A percentile compares a stretch with the other conserved stretches of the same genome.
These are phyloP conservation scores for Micractinium sp. DNA, from an alignment of 139 green algal genomes.

Conservation along the genomic window DNA sequence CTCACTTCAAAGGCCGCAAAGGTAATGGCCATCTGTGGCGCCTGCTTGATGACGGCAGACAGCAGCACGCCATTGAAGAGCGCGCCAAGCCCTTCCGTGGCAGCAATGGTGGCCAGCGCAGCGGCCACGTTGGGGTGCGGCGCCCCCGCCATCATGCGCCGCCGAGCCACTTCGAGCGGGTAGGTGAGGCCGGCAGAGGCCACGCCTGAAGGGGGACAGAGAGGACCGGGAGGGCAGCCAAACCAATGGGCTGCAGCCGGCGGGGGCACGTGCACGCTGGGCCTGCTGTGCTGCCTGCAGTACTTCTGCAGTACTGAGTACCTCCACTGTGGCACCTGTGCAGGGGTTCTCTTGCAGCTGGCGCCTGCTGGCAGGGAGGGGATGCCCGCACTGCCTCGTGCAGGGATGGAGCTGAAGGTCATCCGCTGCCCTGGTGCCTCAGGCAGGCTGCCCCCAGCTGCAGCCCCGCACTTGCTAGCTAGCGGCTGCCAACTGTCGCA, in stretches of 20 bases:
- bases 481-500: no score
- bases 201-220: conserved; percentile 21
- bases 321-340: no score
- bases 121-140: conserved; percentile 15
- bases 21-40: conserved; percentile 45
- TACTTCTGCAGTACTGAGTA: no score
- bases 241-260: no score
- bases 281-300: not conserved
- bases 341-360: no score
- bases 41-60: conserved; percentile 50
- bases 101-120: conserved; percentile 29
- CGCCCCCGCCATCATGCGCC: conserved; percentile 55
- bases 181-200: conserved; percentile 44
- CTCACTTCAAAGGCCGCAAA: conserved; percentile 38
- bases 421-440: not conserved
- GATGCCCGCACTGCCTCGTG: not conserved
- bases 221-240: not conserved
- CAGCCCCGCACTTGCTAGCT: not conserved
- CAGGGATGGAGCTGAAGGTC: no score
- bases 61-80: conserved; percentile 54
- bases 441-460: not conserved
- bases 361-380: not conserved
- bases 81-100: conserved; percentile 28
- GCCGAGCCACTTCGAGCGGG: conserved; percentile 51
- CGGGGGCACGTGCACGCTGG: not conserved